These are phyloP conservation scores for Saccharomyces hybrid DNA, from an alignment of 1,139 yeast genomes.

Conservation along the genomic window DNA sequence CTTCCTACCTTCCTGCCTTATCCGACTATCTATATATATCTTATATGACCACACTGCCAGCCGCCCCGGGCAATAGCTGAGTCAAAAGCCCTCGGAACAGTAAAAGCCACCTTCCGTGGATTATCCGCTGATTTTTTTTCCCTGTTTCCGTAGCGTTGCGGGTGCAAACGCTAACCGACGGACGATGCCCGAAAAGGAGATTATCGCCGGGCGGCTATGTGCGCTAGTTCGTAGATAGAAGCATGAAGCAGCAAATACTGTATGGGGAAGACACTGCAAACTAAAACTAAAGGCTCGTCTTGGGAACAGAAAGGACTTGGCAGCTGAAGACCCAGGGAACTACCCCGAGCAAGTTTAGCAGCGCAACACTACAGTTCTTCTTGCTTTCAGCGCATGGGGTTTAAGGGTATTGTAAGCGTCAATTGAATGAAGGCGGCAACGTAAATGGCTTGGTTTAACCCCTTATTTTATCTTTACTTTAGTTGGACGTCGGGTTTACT, in stretches of 20 bases:
- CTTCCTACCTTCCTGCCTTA: neutral
- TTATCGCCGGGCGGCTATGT: constrained; percentile 1
- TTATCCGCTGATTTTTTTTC: neutral
- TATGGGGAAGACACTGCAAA: neutral
- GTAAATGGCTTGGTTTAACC: neutral
- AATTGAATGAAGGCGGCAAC: neutral
- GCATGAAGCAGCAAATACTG: neutral
- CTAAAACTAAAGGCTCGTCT: neutral
- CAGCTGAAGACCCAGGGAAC: neutral
- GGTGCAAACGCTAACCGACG: neutral
- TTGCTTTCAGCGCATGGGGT: neutral
- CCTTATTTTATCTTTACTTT: too few species aligned
- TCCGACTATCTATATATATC: neutral
- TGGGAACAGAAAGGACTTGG: neutral
- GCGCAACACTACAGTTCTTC: neutral
- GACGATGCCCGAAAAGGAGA: neutral
- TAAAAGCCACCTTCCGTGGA: neutral
- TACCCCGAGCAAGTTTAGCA: neutral
- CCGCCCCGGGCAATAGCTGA: neutral
- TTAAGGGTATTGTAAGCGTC: neutral
- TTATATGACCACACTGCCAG: neutral
- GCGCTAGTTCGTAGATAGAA: neutral
- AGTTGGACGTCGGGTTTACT: too few species aligned
- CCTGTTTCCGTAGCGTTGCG: neutral
- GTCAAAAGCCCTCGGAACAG: constrained; percentile 1